These are phyloP conservation scores for Acanthamoeba lenticulata DNA, from an alignment of 208 protist species.

Conservation along the genomic window DNA sequence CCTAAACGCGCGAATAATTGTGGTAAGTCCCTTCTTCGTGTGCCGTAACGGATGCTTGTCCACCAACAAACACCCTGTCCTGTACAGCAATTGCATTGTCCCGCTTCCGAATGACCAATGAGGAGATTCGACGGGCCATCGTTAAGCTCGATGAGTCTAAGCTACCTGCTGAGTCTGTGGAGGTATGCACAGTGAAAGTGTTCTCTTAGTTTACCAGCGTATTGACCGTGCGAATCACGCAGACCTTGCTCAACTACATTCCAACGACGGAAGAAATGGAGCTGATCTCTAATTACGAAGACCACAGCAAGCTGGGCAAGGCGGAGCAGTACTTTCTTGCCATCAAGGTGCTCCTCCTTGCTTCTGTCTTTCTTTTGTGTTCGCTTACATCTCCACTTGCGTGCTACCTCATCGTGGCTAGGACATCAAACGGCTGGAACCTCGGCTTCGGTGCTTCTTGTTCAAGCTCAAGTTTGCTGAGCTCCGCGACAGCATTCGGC, in stretches of 20 bases:
- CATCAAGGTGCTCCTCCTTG: background rate
- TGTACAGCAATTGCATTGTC: background rate
- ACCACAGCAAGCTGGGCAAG: conserved; percentile 43
- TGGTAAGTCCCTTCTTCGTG: background rate
- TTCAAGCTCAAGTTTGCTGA: conserved; percentile 14
- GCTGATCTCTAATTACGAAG: background rate
- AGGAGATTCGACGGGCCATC: conserved; percentile 6
- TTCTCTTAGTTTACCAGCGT: background rate
- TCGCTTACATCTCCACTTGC: background rate
- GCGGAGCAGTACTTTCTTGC: conserved; percentile 64
- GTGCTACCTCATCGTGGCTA: background rate
- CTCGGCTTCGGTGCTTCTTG: background rate
- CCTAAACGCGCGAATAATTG: conserved; percentile 30
- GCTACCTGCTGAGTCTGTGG: background rate
- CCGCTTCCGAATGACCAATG: background rate
- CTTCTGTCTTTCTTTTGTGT: background rate
- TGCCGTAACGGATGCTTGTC: background rate
- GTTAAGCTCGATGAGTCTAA: conserved; percentile 11
- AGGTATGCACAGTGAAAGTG: background rate
- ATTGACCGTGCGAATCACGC: background rate
- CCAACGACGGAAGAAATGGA: background rate
- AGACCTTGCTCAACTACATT: background rate
- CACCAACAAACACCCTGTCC: background rate
- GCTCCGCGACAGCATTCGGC: background rate
- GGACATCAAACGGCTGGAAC: background rate